Percentiles rank a stretch among this genome's conserved stretches.
Evolutionary conservation across 2,329 filamentous ascomycete species (phyloP).

Genomic region (Colletotrichum sp.): DNA sequence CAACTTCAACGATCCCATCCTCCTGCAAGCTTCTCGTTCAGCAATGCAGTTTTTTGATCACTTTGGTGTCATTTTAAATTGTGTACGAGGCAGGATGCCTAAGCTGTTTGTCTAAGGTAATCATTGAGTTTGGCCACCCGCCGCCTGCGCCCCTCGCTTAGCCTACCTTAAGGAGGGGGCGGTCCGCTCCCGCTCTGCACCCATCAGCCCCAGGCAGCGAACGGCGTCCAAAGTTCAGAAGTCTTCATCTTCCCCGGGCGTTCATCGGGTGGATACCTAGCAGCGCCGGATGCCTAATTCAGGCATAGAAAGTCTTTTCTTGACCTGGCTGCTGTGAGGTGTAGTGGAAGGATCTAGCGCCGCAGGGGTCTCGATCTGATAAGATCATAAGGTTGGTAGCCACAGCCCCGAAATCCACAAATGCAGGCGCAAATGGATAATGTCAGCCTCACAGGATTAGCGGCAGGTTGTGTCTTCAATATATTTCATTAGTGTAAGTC

Average conservation of each 20-base stretch:
- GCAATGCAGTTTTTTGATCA: too few relatives aligned
- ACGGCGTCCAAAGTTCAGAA: accelerated
- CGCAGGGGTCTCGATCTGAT: neutral
- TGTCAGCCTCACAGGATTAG: neutral
- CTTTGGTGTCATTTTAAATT: too few relatives aligned
- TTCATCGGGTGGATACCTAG: neutral
- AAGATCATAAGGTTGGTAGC: neutral
- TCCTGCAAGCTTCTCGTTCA: too few relatives aligned
- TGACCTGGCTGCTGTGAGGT: neutral
- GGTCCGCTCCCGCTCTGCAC: neutral
- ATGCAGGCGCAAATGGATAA: neutral
- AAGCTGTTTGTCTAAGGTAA: too few relatives aligned
- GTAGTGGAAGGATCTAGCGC: neutral
- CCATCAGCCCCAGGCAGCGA: neutral
- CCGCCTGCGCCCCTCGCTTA: too few relatives aligned
- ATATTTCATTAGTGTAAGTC: neutral
- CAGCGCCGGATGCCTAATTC: neutral
- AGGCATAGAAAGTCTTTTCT: accelerated
- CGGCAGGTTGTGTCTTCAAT: accelerated
- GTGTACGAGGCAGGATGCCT: too few relatives aligned
- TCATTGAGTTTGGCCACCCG: too few relatives aligned
- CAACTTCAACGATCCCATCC: too few relatives aligned
- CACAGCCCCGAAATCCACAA: neutral
- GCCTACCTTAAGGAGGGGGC: too few relatives aligned
- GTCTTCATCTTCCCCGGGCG: neutral